Evolutionary conservation across 306 rosid genomes (phyloP).

Genomic region (Lathyrus aphaca): DNA sequence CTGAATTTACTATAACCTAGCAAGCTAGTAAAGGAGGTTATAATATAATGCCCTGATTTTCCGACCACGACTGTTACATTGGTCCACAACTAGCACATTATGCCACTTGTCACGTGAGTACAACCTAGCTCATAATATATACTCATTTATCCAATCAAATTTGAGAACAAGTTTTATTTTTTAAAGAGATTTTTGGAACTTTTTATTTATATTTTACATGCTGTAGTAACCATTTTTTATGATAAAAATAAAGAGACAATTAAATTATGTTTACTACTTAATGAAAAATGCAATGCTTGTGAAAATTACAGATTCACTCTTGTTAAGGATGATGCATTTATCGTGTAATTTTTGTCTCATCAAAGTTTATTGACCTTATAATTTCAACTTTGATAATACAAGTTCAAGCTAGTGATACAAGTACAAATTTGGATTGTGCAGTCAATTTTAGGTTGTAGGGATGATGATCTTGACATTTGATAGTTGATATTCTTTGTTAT

Average conservation of each 20-base stretch:
- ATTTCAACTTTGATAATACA: not conserved
- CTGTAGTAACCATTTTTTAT: not conserved
- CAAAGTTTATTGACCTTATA: not conserved
- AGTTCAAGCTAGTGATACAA: not conserved
- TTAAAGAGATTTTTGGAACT: too few species aligned
- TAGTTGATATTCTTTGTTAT: too few species aligned
- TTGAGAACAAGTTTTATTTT: not conserved
- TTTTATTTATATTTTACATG: not conserved
- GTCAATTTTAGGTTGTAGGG: too few species aligned
- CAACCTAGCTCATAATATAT: constrained; percentile 6
- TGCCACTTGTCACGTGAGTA: constrained; percentile 44
- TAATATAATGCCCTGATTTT: constrained; percentile 26
- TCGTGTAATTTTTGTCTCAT: not conserved
- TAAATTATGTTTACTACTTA: not conserved
- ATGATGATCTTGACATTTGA: not conserved
- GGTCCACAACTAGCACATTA: constrained; percentile 7
- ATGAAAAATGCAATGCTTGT: not conserved
- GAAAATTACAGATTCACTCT: not conserved
- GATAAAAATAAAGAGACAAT: not conserved
- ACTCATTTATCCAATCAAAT: not conserved
- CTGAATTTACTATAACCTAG: constrained; percentile 16
- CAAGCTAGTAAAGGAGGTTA: not conserved
- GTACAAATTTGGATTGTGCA: too few species aligned
- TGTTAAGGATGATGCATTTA: not conserved
- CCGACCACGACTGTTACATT: constrained; percentile 42